These are phyloP conservation scores for Prototheca wickerhamii DNA, from an alignment of 163 green algal genomes.

Conservation along the genomic window DNA sequence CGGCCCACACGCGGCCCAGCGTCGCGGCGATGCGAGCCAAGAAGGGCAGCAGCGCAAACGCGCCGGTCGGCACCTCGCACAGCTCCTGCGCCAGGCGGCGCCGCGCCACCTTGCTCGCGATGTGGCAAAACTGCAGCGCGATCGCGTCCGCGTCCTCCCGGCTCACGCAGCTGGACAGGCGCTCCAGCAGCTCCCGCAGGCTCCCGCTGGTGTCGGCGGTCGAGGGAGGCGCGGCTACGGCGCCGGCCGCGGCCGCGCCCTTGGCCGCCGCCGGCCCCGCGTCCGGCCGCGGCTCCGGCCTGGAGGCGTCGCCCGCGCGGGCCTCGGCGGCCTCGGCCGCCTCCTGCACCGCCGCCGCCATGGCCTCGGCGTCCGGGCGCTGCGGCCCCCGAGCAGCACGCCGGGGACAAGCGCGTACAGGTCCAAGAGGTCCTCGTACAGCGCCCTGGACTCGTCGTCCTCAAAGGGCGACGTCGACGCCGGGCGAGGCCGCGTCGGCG, in stretches of 20 bases:
- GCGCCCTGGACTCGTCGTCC: conserved; percentile 45
- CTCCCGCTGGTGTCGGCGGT: not conserved
- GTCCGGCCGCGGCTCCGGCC: too few species aligned
- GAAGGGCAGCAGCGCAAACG: conserved; percentile 67
- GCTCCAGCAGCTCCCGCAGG: conserved; percentile 31
- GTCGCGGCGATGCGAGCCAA: conserved; percentile 61
- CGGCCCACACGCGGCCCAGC: conserved; percentile 59
- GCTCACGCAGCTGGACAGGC: conserved; percentile 49
- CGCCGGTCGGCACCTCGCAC: conserved; percentile 42
- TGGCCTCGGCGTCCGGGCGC: conserved; percentile 4
- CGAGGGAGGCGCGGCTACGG: not conserved
- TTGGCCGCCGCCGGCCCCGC: too few species aligned
- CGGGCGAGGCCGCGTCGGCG: too few species aligned
- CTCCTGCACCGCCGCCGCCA: not conserved
- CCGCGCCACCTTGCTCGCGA: conserved; percentile 46
- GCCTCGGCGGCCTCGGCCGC: not conserved
- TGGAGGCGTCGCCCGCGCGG: too few species aligned
- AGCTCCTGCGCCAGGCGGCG: conserved; percentile 48
- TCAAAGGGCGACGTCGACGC: conserved; percentile 38
- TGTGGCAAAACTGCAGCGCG: conserved; percentile 63
- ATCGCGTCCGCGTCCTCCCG: conserved; percentile 60
- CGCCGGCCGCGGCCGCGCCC: too few species aligned
- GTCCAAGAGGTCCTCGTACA: conserved; percentile 63
- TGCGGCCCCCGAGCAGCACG: conserved; percentile 48
- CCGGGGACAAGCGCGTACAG: conserved; percentile 59